Base-by-base conservation (phyloP, 139 green algal genomes). In the Coccomyxa sp. region DNA sequence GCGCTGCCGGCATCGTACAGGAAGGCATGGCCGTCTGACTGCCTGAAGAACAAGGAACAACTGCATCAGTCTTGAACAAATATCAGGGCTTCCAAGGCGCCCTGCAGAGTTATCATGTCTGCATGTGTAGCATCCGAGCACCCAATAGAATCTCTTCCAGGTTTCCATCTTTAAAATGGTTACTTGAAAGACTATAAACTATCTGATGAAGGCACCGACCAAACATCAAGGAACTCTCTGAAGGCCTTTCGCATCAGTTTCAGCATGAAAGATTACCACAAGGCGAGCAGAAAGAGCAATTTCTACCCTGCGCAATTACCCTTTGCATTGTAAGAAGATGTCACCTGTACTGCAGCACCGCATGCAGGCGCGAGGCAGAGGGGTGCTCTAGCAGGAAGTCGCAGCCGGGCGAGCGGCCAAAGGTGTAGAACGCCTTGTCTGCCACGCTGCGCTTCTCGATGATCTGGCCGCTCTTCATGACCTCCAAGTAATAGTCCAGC, bases 1-100 rank as follows among this genome's bases (percentile, higher is more conserved):
- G 95, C 96, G 82, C 85, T 94, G 74, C 91, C 91, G 4, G 88
- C 86, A 88, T 99, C 96, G 76, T 89, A 95, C n/a, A 98, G 31
- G 67, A 95, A 98, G 0, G 91, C 91, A 30, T 89, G 87, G n/a
- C 82, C 86, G 79, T 78, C n/a, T 28, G 58, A 68, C 4, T 9
- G 57, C 63, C 25, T n/a, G 38, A 51, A n/a, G 38, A 51, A n/a
- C 13, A 76, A 76, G 67, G 67, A 51, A 51, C 7, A 51, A 51
- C 7, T 11, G 7, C 38, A 51, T 51, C 38, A 51, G 3, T 51
- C 7, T 51, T 51, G 3, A 51, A 51, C 7, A 7, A n/a, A n/a
- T n/a, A n/a, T n/a, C 38, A 51, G 38, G 38, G 38, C 38, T 51
- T 51, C 38, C 7, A 11, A 51, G 3, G 38, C 3, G 38, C 7